phyloP scores from a whole-genome alignment of 1,284 basidiomycete genomes.

The Boletus hoseneyae region DNA sequence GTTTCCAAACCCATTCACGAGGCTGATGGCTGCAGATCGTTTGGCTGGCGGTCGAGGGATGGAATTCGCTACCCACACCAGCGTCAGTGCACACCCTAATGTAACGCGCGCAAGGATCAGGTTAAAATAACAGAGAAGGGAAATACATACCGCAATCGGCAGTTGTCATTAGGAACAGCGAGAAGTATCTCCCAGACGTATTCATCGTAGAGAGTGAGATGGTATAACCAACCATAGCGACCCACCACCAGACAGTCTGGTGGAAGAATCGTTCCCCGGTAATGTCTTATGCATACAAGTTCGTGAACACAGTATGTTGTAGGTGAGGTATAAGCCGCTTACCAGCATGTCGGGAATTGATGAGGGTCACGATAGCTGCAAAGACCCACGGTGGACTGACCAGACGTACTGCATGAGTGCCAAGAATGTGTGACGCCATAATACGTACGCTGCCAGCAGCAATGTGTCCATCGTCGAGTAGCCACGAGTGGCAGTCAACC shows the following conservation, averaged over 20 bases:
- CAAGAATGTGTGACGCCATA: slow-evolving; percentile 14
- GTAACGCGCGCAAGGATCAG: background rate
- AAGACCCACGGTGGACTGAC: slow-evolving; percentile 64
- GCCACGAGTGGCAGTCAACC: slow-evolving; percentile 64
- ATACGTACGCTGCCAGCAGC: slow-evolving; percentile 58
- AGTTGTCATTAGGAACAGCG: slow-evolving; percentile 62
- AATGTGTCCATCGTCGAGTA: slow-evolving; percentile 61
- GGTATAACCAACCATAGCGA: slow-evolving; percentile 59
- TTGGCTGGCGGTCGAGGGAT: slow-evolving; percentile 65
- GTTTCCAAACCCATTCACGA: slow-evolving; percentile 35
- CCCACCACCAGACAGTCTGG: slow-evolving; percentile 56
- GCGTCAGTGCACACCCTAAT: slow-evolving; percentile 54
- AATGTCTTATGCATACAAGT: slow-evolving; percentile 36
- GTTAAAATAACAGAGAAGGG: background rate
- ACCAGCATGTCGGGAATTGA: slow-evolving; percentile 71
- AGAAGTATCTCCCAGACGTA: slow-evolving; percentile 56
- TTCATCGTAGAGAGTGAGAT: slow-evolving; percentile 57
- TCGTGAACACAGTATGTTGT: background rate
- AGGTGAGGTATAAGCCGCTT: slow-evolving; percentile 11
- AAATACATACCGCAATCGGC: slow-evolving; percentile 49
- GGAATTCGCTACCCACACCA: slow-evolving; percentile 63
- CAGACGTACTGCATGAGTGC: background rate
- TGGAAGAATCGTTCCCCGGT: slow-evolving; percentile 71
- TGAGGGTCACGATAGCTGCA: slow-evolving; percentile 49
- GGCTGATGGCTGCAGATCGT: slow-evolving; percentile 44